These are phyloP conservation scores for Lipomyces japonicus DNA, from an alignment of 805 yeast species.

Conservation along the genomic window DNA sequence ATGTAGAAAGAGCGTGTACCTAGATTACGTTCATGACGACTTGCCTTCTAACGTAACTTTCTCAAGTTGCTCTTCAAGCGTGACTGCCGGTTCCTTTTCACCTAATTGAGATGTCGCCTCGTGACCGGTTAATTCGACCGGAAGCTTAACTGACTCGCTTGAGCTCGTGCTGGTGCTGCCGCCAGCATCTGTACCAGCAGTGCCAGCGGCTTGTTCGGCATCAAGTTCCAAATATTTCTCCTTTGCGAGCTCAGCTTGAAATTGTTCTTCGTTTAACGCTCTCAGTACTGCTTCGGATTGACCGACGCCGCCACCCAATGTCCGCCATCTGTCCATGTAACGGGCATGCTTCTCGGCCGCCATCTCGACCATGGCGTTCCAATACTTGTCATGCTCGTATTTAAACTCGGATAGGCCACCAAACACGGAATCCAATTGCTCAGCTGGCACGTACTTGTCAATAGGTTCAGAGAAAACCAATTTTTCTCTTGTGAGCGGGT, in stretches of 20 bases:
- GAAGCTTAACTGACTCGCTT: conserved; percentile 1
- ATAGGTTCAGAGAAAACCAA: conserved; percentile 89
- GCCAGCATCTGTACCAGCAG: neutral
- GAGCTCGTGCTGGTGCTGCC: conserved; percentile 11
- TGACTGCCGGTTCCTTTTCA: conserved; percentile 19
- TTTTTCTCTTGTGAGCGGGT: conserved; percentile 91
- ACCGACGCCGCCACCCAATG: conserved; percentile 71
- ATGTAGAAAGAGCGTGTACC: too few relatives aligned
- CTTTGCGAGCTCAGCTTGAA: conserved; percentile 12
- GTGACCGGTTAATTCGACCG: conserved; percentile 17
- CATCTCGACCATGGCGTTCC: conserved; percentile 65
- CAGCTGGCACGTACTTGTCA: conserved; percentile 70
- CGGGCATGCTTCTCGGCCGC: conserved; percentile 56
- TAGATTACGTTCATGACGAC: too few relatives aligned
- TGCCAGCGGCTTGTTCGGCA: conserved; percentile 7
- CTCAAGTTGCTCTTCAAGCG: conserved; percentile 15
- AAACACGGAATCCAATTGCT: conserved; percentile 76
- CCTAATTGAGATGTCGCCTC: conserved; percentile 14
- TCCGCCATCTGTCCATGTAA: conserved; percentile 64
- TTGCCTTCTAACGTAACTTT: conserved; percentile 22
- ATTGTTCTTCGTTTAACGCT: conserved; percentile 35
- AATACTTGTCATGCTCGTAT: conserved; percentile 74
- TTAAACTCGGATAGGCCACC: conserved; percentile 84
- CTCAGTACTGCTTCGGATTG: conserved; percentile 79
- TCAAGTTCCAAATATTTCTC: conserved; percentile 7